These are phyloP conservation scores for Sporothrix pseudoabietina DNA, from an alignment of 2,329 filamentous ascomycete genomes.

Conservation along the genomic window DNA sequence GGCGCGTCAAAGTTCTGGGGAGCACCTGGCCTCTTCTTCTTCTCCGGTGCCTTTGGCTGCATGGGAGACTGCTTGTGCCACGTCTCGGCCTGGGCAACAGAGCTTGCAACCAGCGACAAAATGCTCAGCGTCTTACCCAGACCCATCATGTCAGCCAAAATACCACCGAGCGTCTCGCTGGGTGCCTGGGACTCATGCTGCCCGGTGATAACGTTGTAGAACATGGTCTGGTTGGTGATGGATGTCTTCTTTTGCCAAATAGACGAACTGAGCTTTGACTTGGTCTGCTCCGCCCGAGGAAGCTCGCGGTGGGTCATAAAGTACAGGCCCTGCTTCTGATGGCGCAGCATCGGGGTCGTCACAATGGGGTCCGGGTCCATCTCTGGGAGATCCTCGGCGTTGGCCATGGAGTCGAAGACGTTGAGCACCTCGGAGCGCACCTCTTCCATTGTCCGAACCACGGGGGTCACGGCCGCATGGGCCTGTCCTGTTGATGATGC, in stretches of 20 bases:
- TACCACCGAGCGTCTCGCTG: constrained; percentile 69
- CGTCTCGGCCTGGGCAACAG: constrained; percentile 60
- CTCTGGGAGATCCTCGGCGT: constrained; percentile 72
- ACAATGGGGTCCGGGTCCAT: constrained; percentile 66
- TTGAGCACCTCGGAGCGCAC: constrained; percentile 80
- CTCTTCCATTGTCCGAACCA: constrained; percentile 73
- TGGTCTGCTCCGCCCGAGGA: constrained; percentile 59
- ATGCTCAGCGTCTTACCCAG: constrained; percentile 87
- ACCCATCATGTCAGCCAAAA: constrained; percentile 86
- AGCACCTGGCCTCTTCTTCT: constrained; percentile 43
- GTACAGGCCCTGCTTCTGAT: constrained; percentile 87
- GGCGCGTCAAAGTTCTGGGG: constrained; percentile 44
- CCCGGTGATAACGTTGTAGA: constrained; percentile 84
- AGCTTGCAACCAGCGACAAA: constrained; percentile 72
- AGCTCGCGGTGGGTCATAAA: constrained; percentile 84
- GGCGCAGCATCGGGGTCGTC: constrained; percentile 70
- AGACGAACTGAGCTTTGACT: constrained; percentile 64
- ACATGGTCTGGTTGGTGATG: constrained; percentile 59
- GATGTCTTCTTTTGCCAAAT: constrained; percentile 70
- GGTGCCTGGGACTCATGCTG: constrained; percentile 62
- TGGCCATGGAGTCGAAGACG: constrained; percentile 83
- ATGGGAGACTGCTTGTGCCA: constrained; percentile 62
- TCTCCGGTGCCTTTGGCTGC: constrained; percentile 50
- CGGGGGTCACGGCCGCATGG: neutral
- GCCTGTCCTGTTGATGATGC: neutral